Evolutionary conservation across 2,329 filamentous ascomycete genomes (phyloP), one percentile per base, ranked within the genome.

Genomic region (Coniochaeta sp.): DNA sequence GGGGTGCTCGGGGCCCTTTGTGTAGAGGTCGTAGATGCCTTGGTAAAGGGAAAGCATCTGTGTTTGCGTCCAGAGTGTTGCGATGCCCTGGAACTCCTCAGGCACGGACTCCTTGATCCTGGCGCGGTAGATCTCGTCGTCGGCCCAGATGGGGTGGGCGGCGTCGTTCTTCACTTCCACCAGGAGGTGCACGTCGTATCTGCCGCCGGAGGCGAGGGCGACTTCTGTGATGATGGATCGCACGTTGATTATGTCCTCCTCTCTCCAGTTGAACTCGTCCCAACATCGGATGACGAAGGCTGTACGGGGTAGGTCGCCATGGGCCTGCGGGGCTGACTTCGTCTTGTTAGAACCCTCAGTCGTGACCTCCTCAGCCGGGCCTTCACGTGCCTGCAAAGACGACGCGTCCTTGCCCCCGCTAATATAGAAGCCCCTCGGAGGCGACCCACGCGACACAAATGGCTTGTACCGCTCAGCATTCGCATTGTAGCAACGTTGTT

Each of bases 21-120:
- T 71, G 67, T 84, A 91, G 45, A 87, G 82, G 56, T 95, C 89
- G 62, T 89, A 85, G 24, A 96, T 84, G 48, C 87, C 89, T 50
- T 94, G 87, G 68, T 97, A 99, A 60, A 95, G 79, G 53, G 91
- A 81, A 50, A 86, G 77, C 91, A 97, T 96, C 68, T 96, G 91
- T 22, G 87, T 86, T 67, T 95, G 91, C 0, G 89, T 94, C 94
- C 94, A 99, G 6, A 97, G 77, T 0, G 89, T 95, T 18, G 88
- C 88, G 64, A 99, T 84, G 46, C 89, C 89, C 58, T 81, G 86
- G 70, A 99, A 96, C 63, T 99, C 94, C 57, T 83, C 77, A 0
- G 94, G 88, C 12, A 92, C 79, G 24, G 81, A 79, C 48, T 86
- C 81, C 50, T 81, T 74, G 64, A 87, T 86, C 52, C 77, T 86